These are phyloP conservation scores for Carex arenaria DNA, from an alignment of 202 grass and related monocot species.

Conservation along the genomic window DNA sequence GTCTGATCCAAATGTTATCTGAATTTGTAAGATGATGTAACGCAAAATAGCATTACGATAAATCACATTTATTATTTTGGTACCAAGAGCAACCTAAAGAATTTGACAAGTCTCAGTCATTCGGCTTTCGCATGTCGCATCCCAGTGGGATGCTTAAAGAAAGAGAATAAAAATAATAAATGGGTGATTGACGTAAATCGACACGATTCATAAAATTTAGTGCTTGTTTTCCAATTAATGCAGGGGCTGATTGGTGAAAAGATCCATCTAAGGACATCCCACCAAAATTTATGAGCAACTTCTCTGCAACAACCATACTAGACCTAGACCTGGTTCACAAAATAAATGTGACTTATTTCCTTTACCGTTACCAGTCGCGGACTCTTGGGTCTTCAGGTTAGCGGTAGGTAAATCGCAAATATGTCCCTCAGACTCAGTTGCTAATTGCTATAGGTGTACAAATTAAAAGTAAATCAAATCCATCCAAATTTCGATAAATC, in stretches of 20 bases:
- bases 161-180: not conserved
- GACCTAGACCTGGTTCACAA: not conserved
- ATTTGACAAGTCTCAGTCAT: not conserved
- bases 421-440: not conserved
- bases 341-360: not conserved
- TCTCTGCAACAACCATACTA: not conserved
- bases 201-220: not conserved
- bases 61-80: no score
- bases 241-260: constrained; percentile 8
- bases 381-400: no score
- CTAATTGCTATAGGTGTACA: not conserved
- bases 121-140: not conserved
- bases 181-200: no score
- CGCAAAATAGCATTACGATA: no score
- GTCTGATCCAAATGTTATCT: not conserved
- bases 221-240: not conserved
- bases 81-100: no score
- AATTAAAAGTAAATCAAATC: not conserved
- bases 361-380: not conserved
- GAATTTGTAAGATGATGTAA: not conserved
- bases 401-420: no score
- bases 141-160: not conserved
- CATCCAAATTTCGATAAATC: not conserved
- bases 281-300: not conserved
- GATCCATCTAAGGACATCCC: not conserved